Evolutionary conservation across 306 rosid species (phyloP).

Genomic region (Pterocarpus santalinus): DNA sequence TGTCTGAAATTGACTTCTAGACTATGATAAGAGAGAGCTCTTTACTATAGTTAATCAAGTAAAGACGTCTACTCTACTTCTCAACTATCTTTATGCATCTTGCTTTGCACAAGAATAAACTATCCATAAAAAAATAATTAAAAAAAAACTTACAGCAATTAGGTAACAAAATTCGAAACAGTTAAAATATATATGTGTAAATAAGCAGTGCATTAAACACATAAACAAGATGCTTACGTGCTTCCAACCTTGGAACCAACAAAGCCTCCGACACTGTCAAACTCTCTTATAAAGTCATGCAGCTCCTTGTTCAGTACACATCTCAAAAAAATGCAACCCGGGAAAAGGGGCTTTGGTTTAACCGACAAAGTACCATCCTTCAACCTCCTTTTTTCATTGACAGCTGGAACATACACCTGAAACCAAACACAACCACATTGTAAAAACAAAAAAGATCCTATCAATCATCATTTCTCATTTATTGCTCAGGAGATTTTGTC

Average conservation of each 20-base stretch:
- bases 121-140: background rate
- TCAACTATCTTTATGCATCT: slow-evolving; percentile 11
- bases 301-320: slow-evolving; percentile 82
- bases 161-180: slow-evolving; percentile 12
- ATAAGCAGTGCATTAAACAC: background rate
- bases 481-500: background rate
- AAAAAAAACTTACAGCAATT: background rate
- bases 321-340: slow-evolving; percentile 79
- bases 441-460: background rate
- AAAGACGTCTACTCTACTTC: slow-evolving; percentile 7
- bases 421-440: slow-evolving; percentile 45
- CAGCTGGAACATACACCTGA: slow-evolving; percentile 80
- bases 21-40: background rate
- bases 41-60: background rate
- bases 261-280: slow-evolving; percentile 87
- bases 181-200: background rate
- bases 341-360: slow-evolving; percentile 75
- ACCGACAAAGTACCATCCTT: slow-evolving; percentile 73
- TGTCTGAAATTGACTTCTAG: slow-evolving; percentile 24
- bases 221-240: slow-evolving; percentile 64
- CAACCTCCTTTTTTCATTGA: slow-evolving; percentile 71
- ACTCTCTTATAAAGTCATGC: slow-evolving; percentile 83
- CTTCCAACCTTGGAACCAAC: slow-evolving; percentile 85
- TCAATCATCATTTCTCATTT: slow-evolving; percentile 28
- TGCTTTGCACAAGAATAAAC: background rate